Base-by-base conservation (phyloP, 129 eudicot species). In the Escallonia rubra region DNA sequence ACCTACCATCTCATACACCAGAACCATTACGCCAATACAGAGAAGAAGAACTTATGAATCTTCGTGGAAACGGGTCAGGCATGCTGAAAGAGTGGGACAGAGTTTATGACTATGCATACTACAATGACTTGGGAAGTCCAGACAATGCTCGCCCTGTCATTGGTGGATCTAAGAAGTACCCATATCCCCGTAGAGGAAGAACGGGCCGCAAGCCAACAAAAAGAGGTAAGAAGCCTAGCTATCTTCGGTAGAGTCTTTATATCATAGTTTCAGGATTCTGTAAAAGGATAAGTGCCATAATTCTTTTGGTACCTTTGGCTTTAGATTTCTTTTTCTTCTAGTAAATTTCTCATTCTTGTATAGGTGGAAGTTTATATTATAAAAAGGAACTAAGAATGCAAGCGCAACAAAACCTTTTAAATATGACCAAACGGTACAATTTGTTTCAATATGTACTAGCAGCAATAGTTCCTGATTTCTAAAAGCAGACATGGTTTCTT, bases 81-180 rank as follows among this genome's bases (percentile, higher is more conserved):
- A 58, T 61, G 58, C 67, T 64, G 62, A 43, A 60, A 39, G 74
- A 75, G 61, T 75, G 79, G 79, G 75, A 76, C 9, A 66, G 57
- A 64, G 41, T 76, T 23, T 76, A 76, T 50, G 80, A 76, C 52
- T 76, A 76, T 54, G 80, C 58, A 15, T 55, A 63, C 14, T 76
- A 76, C 59, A 63, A 69, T 43, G 80, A 69, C 49, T 71, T 69
- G 16, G 66, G 71, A 12, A 57, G 46, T 59, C 71, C 78, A 38
- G 72, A 73, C 34, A 48, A 58, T 45, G 61, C 66, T 16, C 13
- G 79, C 41, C 79, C 73, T 42, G 58, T 59, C 39, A 46, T 74
- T 7, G 79, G 79, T 39, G 79, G 79, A 3, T 59, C 73, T 4
- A 6, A 67, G 16, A 41, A 15, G 56, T 60, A 59, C 43, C 73